Evolutionary conservation across 768 basidiomycete species (phyloP), one percentile per base, ranked within the genome.

Genomic region (Lentinula lateritia): DNA sequence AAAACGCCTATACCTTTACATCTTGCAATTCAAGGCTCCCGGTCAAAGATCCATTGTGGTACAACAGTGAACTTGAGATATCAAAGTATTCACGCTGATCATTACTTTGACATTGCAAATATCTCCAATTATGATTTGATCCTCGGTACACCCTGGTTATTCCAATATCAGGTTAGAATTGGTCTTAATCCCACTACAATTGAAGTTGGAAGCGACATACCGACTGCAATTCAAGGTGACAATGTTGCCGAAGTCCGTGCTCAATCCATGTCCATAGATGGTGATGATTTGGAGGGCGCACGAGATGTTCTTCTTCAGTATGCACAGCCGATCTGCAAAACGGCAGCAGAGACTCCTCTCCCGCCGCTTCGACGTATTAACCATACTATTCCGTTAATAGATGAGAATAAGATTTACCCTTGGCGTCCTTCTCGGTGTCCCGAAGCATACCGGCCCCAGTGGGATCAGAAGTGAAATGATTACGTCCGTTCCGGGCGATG

Each of bases 121-220:
- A 7, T 80, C 0, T 67, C 73, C 0, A 69, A 64, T 3, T 80
- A 80, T 42, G 72, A 82, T n/a, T 3, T 74, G 0, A 75, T 78
- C 3, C 63, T 79, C 0, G 73, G 78, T 0, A 76, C 74, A 0
- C 76, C 69, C 0, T 75, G 70, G 61, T n/a, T 74, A 16, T 73
- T 67, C 48, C 71, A 75, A 16, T 71, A 78, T 35, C 35, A 67
- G 7, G 66, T 75, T 0, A 62, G 62, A 0, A 36, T 75, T 1
- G 74, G 71, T 0, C 63, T 75, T 13, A 73, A 73, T 46, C 70
- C 69, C 0, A 35, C 64, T 5, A 6, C 60, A 4, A 62, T 72
- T 1, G 52, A 55, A 1, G 38, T 72, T 3, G 61, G 66, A 6
- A 67, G 64, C 18, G 32, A 28, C 20, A 0, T 15, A 59, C 0